Base-by-base conservation (phyloP, 75 land plant species). In the Pseudotsuga menziesii region DNA sequence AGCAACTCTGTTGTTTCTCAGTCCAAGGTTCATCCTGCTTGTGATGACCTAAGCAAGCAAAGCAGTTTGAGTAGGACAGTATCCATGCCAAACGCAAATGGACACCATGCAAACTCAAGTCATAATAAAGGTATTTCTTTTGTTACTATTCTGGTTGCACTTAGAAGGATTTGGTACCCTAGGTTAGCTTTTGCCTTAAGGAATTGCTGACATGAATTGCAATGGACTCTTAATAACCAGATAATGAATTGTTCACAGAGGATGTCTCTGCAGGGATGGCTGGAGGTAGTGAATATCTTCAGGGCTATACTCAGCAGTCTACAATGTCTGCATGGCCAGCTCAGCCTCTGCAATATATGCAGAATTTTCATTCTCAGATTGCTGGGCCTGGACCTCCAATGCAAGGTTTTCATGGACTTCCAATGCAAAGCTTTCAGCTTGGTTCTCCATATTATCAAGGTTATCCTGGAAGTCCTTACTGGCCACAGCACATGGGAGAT, bases 391-490 rank as follows among this genome's bases (percentile, higher is more conserved):
- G 57, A 25, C 57, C 56, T 52, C 52, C 75, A 56, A 56, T 73
- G 58, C 75, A 52, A 54, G 75, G 75, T 55, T 29, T 73, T 73
- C 75, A 52, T 73, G 75, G 75, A 19, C 25, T 54, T 73, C 84
- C 87, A 19, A 76, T 90, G 78, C 90, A 81, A 63, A 69, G n/a
- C 41, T 9, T 69, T 41, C 48, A 69, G n/a, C 72, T 69, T 39
- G 87, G 89, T 29, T 84, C 85, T 82, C 89, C 93, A 32, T 91
- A 89, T 74, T 87, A 89, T 80, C 93, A 59, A 17, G 80, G 76
- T 59, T 86, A 88, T 75, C 83, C 85, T 14, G 84, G 85, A 59
- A 57, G 35, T 57, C 72, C 75, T 61, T 83, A 80, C 52, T 69
- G 72, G 72, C 72, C 72, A 4, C 72, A 69, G 35, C 41, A 16